Conservation (phyloP, 2,329 filamentous ascomycete genomes). For the Bipolaris sorokiniana region DNA sequence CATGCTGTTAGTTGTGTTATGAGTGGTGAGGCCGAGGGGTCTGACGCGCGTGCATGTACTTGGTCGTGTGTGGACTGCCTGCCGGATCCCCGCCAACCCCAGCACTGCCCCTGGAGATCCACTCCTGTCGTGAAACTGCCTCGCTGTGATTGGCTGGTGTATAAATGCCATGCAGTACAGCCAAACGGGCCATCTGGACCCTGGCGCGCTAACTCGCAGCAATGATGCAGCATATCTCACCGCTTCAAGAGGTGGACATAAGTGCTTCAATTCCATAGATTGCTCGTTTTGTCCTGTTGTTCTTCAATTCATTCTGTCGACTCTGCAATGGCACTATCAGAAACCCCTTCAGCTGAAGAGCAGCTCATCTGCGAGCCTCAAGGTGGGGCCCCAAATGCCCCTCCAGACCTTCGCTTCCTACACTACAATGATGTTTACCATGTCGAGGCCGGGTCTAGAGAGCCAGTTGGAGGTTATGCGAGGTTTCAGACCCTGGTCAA, state of each 20-base stretch:
- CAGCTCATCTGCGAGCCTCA: slow-evolving; percentile 52
- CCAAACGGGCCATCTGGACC: slow-evolving; percentile 32
- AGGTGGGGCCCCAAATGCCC: slow-evolving; percentile 50
- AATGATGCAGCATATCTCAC: slow-evolving; percentile 30
- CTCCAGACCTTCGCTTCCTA: slow-evolving; percentile 77
- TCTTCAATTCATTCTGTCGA: background rate
- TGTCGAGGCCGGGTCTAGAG: slow-evolving; percentile 74
- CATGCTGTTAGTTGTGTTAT: background rate
- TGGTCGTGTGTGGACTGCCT: background rate
- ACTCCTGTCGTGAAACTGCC: slow-evolving; percentile 20
- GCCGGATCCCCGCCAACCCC: background rate
- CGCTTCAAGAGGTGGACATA: slow-evolving; percentile 29
- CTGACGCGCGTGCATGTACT: no score
- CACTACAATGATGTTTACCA: slow-evolving; percentile 98
- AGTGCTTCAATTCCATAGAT: slow-evolving; percentile 11
- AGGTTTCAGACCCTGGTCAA: slow-evolving; percentile 81
- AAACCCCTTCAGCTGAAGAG: slow-evolving; percentile 41
- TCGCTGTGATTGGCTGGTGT: slow-evolving; percentile 30
- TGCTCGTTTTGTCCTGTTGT: background rate
- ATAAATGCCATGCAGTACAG: slow-evolving; percentile 15
- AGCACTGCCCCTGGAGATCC: slow-evolving; percentile 21
- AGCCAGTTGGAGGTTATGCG: slow-evolving; percentile 81
- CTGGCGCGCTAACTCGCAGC: slow-evolving; percentile 28
- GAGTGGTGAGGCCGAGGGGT: no score
- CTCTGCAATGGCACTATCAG: slow-evolving; percentile 34